A percentile compares a stretch with the other conserved stretches of the same genome.
Evolutionary conservation across 805 yeast genomes (phyloP).

Genomic region (Myxozyma udenii): DNA sequence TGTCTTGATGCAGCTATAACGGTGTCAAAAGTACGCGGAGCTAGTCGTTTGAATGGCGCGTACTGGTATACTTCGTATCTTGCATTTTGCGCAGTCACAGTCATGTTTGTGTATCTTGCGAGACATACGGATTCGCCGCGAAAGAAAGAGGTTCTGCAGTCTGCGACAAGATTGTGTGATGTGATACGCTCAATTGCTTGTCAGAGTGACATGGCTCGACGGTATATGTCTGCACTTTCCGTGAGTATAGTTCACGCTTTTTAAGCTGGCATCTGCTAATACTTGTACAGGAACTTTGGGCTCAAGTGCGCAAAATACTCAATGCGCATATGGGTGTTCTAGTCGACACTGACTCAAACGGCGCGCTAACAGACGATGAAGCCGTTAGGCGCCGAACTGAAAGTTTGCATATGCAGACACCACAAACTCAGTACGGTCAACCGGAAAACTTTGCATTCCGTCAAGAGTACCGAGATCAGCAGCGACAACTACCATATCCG

Average conservation of each 20-base stretch:
- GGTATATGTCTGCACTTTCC: slow-evolving; percentile 20
- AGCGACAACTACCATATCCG: too few species aligned
- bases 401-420: neutral
- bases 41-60: slow-evolving; percentile 12
- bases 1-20: slow-evolving; percentile 18
- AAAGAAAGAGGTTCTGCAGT: slow-evolving; percentile 4
- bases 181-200: slow-evolving; percentile 8
- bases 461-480: too few species aligned
- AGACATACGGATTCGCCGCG: slow-evolving; percentile 9
- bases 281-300: slow-evolving; percentile 26
- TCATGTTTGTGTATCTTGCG: slow-evolving; percentile 25
- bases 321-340: neutral
- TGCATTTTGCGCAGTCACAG: slow-evolving; percentile 23
- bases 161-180: slow-evolving; percentile 22
- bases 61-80: slow-evolving; percentile 21
- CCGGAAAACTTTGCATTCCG: too few species aligned
- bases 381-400: neutral
- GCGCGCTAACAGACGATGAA: neutral
- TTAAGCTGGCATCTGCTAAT: too few species aligned
- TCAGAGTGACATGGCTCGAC: slow-evolving; percentile 7
- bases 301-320: slow-evolving; percentile 16
- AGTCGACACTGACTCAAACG: neutral
- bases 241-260: too few species aligned
- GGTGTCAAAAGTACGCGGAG: slow-evolving; percentile 17
- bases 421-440: too few species aligned